Base-by-base conservation (phyloP, 2,329 filamentous ascomycete species). In the Tolypocladium cylindrosporum region DNA sequence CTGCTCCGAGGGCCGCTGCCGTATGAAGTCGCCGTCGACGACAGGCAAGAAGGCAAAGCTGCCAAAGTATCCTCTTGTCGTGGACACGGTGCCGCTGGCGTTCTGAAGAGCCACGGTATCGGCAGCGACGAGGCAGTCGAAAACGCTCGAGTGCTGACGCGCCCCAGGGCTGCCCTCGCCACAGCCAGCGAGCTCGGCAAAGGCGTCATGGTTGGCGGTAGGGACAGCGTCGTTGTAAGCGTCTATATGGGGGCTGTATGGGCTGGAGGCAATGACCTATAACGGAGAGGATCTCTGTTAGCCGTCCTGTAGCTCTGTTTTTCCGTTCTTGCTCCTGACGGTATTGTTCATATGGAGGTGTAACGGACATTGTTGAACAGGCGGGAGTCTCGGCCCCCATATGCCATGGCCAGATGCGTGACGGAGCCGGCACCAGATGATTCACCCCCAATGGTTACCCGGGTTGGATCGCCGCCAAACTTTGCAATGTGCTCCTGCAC, bases 171-270 rank as follows among this genome's bases (percentile, higher is more conserved):
- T 43, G 31, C 10, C 41, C 14, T 37, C 8, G 27, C 59, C 61
- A 61, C 73, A 75, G 8, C 72, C 72, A 27, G 66, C 69, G 11
- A 64, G 61, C 31, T 69, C 58, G 10, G 68, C 69, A 58, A 75
- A 74, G 31, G 63, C 62, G 27, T 69, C 61, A 59, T 73, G 74
- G 27, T 64, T 67, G 34, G 62, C 58, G 4, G 68, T 70, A 2
- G 73, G 69, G 51, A 61, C 56, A 1, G 62, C 54, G 50, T 67
- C 69, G 55, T 73, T 62, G 58, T 69, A 74, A 0, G 69, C 71
- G 65, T 82, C 82, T 61, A 83, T 79, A 57, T 78, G 77, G 0
- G 81, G 79, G 11, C 82, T 72, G 61, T 80, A 85, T 1, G 82
- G 81, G 45, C 72, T 74, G 0, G 69, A 64, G 2, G 68, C 62